Conservation (phyloP, 139 green algal genomes). For the Monoraphidium neglectum region DNA sequence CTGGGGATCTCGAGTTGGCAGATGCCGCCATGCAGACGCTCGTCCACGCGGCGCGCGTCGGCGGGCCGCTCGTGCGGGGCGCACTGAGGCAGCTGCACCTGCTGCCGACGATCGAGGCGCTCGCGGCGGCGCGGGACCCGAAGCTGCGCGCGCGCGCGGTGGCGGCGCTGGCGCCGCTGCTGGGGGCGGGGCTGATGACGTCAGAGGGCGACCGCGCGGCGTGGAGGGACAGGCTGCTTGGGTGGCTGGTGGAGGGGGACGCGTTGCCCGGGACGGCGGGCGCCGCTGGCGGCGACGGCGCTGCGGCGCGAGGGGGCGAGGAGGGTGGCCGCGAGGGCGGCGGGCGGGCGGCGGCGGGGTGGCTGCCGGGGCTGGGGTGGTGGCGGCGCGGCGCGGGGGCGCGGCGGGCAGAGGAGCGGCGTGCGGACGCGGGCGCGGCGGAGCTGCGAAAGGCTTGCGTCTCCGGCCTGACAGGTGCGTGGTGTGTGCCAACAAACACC, state of each 20-base stretch:
- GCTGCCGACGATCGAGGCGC: conserved; percentile 34
- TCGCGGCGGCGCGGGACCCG: conserved; percentile 12
- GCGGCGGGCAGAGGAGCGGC: no score
- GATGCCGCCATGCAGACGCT: conserved; percentile 38
- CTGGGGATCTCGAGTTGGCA: conserved; percentile 32
- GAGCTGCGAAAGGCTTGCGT: no score
- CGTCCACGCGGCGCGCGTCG: conserved; percentile 7
- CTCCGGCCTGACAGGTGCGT: no score
- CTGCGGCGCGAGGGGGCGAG: background rate
- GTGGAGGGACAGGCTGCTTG: conserved; percentile 25
- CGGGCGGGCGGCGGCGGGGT: background rate
- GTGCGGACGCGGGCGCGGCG: no score
- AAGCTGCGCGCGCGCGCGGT: conserved; percentile 17
- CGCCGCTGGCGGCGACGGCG: background rate
- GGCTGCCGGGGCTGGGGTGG: background rate
- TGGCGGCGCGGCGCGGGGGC: no score
- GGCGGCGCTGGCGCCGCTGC: conserved; percentile 24
- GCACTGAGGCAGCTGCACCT: conserved; percentile 28
- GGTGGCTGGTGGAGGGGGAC: conserved; percentile 14
- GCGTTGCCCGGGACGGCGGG: background rate
- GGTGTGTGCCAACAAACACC: no score
- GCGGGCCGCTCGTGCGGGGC: conserved; percentile 20
- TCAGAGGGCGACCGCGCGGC: background rate
- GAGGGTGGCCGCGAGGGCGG: conserved; percentile 1
- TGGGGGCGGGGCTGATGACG: conserved; percentile 9